A percentile compares a stretch with the other conserved stretches of the same genome.
Conservation (phyloP, 208 protist species). For the Trypanosoma caninum region DNA sequence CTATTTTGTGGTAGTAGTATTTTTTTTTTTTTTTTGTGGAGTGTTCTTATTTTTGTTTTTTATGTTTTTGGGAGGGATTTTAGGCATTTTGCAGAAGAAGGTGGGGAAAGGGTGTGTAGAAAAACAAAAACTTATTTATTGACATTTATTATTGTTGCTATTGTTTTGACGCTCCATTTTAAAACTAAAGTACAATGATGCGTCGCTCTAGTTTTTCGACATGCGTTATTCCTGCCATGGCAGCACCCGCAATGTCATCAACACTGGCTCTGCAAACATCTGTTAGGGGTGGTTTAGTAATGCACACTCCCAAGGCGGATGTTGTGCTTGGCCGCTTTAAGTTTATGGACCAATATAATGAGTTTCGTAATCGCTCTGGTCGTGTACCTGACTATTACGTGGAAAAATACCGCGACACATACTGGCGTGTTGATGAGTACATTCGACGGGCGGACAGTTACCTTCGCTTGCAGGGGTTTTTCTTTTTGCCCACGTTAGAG, state of each 20-base stretch:
- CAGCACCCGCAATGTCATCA: not conserved
- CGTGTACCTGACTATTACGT: conserved; percentile 79
- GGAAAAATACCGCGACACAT: conserved; percentile 81
- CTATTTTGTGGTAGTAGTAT: no score
- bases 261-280: conserved; percentile 21
- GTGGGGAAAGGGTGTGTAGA: no score
- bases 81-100: not conserved
- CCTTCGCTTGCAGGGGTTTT: conserved; percentile 81
- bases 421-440: conserved; percentile 90
- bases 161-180: no score
- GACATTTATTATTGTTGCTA: no score
- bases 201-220: conserved; percentile 17
- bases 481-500: conserved; percentile 87
- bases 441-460: conserved; percentile 78
- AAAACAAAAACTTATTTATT: no score
- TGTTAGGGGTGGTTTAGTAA: conserved; percentile 33
- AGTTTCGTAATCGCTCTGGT: conserved; percentile 81
- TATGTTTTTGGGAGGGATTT: no score
- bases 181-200: no score
- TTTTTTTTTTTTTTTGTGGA: no score
- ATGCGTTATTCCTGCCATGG: conserved; percentile 2
- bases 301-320: conserved; percentile 86
- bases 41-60: no score
- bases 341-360: conserved; percentile 84
- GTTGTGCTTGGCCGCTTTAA: conserved; percentile 68